Evolutionary conservation across 192 early-diverging fungal species (phyloP), one percentile per base, ranked within the genome.

Genomic region (Backusella parvicylindrica): DNA sequence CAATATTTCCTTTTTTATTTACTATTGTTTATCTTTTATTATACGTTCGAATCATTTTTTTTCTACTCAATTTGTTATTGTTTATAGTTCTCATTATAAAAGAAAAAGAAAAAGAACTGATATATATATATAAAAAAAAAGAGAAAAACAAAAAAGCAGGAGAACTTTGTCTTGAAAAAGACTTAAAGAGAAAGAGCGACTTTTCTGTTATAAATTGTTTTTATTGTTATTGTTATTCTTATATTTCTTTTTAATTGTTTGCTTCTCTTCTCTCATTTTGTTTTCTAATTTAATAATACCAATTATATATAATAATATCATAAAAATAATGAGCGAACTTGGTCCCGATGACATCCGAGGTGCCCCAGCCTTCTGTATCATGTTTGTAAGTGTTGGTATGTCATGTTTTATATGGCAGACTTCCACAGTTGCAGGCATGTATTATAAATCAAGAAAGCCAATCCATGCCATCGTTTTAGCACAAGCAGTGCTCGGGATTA

Each of bases 371-470:
- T 77, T 81, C 43, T 81, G 75, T n/a, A 73, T 81, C 26, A 76
- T 81, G 67, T 68, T 81, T 31, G 79, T 81, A 7, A 77, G 67
- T 21, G 43, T 81, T 11, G 75, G 79, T 6, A 41, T 76, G 71
- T 3, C 56, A 26, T 81, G 75, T 37, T 81, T 81, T 70, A 36
- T 81, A 36, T 81, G 71, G 72, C 79, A 81, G 31, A 66, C 67
- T 2, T 41, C 76, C 2, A 21, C 68, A 26, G 30, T 68, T 9
- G 75, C 33, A 35, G 18, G 16, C 21, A 73, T 81, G 56, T 63
- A 74, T 30, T 63, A 64, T 36, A 53, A 77, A 30, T 21, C 71
- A 9, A 31, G 36, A n/a, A 81, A 81, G 31, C 75, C 71, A 8
- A 60, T 81, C 15, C 71, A 76, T 53, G 60, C 38, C 37, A 35